A percentile compares a stretch with the other conserved stretches of the same genome.
These are phyloP conservation scores for Fusarium goolgardi DNA, from an alignment of 2,329 filamentous ascomycete species.

Conservation along the genomic window DNA sequence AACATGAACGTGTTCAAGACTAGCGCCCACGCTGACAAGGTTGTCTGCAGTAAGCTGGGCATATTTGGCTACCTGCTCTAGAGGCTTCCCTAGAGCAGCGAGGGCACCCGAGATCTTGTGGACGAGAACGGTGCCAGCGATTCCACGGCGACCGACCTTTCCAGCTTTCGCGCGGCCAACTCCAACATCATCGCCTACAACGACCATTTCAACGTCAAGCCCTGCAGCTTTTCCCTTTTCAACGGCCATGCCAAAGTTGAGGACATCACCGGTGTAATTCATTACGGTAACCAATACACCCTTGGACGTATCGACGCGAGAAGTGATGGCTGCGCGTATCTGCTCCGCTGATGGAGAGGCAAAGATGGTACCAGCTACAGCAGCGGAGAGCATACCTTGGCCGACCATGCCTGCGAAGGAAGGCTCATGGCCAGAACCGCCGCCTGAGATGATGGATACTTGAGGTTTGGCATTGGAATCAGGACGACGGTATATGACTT, in stretches of 20 bases:
- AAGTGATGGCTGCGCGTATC: conserved; percentile 79
- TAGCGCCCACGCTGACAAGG: conserved; percentile 85
- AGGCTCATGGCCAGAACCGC: conserved; percentile 91
- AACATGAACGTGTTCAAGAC: conserved; percentile 91
- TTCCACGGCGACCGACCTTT: conserved; percentile 92
- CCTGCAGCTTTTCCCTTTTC: conserved; percentile 90
- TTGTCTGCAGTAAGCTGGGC: conserved; percentile 79
- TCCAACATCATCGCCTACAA: conserved; percentile 91
- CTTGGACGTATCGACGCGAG: conserved; percentile 74
- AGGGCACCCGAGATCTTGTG: conserved; percentile 89
- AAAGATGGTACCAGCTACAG: conserved; percentile 89
- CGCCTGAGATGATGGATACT: conserved; percentile 87
- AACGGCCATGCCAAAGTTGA: conserved; percentile 94
- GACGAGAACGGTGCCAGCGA: conserved; percentile 92
- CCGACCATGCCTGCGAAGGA: conserved; percentile 90
- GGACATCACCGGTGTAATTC: conserved; percentile 91
- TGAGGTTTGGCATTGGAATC: conserved; percentile 60
- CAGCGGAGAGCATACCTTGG: conserved; percentile 79
- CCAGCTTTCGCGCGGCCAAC: conserved; percentile 84
- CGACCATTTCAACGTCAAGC: conserved; percentile 84
- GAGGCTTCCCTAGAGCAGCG: conserved; percentile 73
- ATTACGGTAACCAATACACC: conserved; percentile 92
- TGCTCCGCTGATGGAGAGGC: conserved; percentile 85
- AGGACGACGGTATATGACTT: conserved; percentile 82
- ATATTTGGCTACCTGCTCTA: conserved; percentile 78